Evolutionary conservation across 306 rosid genomes (phyloP), one percentile per base, ranked within the genome.

Genomic region (Fragaria vesca): DNA sequence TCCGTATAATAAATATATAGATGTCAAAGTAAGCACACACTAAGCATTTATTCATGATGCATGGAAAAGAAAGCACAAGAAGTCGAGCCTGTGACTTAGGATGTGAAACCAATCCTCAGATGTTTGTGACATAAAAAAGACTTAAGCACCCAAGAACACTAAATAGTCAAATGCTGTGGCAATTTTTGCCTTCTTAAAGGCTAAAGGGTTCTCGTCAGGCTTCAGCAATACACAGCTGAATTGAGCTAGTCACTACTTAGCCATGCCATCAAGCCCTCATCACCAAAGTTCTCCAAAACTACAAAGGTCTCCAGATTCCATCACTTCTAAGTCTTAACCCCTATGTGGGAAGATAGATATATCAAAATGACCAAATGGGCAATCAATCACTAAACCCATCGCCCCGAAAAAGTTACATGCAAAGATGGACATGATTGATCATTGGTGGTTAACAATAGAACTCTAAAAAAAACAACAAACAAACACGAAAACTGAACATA

Each of bases 91-190:
- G 72, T 15, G 54, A 48, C 38, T 43, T 40, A 8, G 12, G 45
- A 68, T 48, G 43, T 20, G 10, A 24, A 21, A 17, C 26, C 80
- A 58, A 81, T 52, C 74, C 60, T 11, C 71, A 6, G 24, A 80
- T 70, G 57, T 51, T 52, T 66, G 8, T 47, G 11, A 24, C 63
- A 55, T 24, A 71, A n/a, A 47, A 51, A 16, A 50, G 40, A 62
- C 65, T 26, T 50, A 18, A 12, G 54, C 11, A 18, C 10, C 62
- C 40, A 50, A 66, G 26, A 36, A 66, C 6, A 34, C 4, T 38
- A 26, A 65, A 34, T 57, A 18, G 10, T 63, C 72, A 75, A 28
- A 12, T 62, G 48, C 20, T 8, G 45, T 3, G 68, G 55, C 73
- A 48, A 43, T 4, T 76, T 43, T 21, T 8, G 1, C 30, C 30